A percentile compares a stretch with the other conserved stretches of the same genome.
phyloP scores from a whole-genome alignment of 768 basidiomycete genomes.

The Filobasidium wieringae region DNA sequence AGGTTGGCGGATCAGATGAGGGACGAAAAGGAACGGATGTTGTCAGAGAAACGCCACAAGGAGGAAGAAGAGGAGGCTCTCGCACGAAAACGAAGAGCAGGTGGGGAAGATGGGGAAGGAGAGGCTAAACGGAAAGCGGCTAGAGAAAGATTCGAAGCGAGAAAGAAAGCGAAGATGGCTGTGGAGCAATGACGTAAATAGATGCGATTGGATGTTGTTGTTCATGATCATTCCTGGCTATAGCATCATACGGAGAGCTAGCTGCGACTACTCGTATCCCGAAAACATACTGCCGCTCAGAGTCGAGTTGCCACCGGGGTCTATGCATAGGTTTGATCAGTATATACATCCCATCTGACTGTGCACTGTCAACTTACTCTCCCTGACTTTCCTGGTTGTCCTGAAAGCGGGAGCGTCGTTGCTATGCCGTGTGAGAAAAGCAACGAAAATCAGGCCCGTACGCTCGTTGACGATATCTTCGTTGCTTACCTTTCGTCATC shows the following conservation, averaged over 20 bases:
- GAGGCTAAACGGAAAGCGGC: conserved; percentile 33
- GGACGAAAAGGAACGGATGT: conserved; percentile 52
- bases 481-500: conserved; percentile 12
- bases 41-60: conserved; percentile 51
- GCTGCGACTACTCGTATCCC: conserved; percentile 6
- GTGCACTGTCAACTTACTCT: conserved; percentile 19
- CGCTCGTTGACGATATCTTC: not conserved
- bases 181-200: not conserved
- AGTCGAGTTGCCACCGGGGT: conserved; percentile 7
- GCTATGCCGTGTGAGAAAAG: not conserved
- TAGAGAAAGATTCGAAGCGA: conserved; percentile 29
- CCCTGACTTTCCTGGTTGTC: conserved; percentile 33
- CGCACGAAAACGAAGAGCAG: conserved; percentile 36
- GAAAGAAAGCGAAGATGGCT: conserved; percentile 30
- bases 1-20: conserved; percentile 70
- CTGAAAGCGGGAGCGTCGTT: conserved; percentile 2
- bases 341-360: not conserved
- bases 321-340: not conserved
- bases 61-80: conserved; percentile 55
- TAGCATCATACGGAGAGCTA: too few relatives aligned
- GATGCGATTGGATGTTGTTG: not conserved
- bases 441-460: not conserved
- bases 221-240: not conserved
- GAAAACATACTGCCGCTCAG: conserved; percentile 2
- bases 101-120: conserved; percentile 32